Evolutionary conservation across 495 filamentous ascomycete species (phyloP), one percentile per base, ranked within the genome.

Genomic region (Entonaema liquescens): DNA sequence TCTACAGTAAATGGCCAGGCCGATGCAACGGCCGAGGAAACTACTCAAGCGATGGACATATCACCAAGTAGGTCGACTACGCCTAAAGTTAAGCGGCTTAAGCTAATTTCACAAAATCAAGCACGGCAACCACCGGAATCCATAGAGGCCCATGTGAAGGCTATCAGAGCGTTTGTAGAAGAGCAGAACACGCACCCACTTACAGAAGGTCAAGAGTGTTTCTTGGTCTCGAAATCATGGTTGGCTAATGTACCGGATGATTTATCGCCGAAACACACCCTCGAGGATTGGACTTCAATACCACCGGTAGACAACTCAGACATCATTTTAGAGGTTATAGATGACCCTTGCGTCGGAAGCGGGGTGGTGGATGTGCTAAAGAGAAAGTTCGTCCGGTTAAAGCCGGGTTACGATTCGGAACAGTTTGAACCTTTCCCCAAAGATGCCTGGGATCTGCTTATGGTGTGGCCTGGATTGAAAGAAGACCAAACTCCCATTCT

Each of bases 231-330:
- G 6, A 86, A 83, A 19, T 79, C 83, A 56, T 99, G 95, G 95
- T 83, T 98, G 25, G 84, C 84, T 44, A 85, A 89, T 36, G 93
- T 98, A 2, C 81, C 73, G 21, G 65, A 67, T 19, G 65, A 70
- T 26, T 40, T 62, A 9, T 69, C 73, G n/a, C 59, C 57, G n/a
- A 77, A 74, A 61, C 62, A 71, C 40, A 60, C 25, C 0, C 15
- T 40, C 12, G 56, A 62, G 8, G 70, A 76, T n/a, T 54, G 71
- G 53, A n/a, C 54, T 19, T 44, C 62, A 13, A 72, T 77, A 59
- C 70, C 68, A 2, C 92, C 92, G 0, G 89, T 98, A 29, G 93
- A 98, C 80, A 98, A 97, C 76, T 88, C 91, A 5, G 92, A 93
- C 70, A 86, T 90, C 63, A 85, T 87, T 52, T 72, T 80, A 33